Percentiles rank a stretch among this genome's conserved stretches.
phyloP scores from a whole-genome alignment of 2,329 filamentous ascomycete genomes.

The Fusarium sp. region DNA sequence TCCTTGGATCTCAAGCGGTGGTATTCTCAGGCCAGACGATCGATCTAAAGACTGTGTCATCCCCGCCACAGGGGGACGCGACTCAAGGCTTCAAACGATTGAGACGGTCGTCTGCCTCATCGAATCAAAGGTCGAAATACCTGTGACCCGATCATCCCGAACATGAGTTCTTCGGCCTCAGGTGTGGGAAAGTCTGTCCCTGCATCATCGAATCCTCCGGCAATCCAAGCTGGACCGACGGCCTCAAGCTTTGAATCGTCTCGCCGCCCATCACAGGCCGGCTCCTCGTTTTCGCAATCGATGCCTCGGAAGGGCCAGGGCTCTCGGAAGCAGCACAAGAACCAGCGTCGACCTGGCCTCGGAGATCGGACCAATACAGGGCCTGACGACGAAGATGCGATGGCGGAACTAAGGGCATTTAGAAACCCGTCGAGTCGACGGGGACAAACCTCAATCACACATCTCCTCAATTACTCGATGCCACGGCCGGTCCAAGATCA shows the following conservation, averaged over 20 bases:
- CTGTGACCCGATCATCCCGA: slow-evolving; percentile 20
- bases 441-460: slow-evolving; percentile 96
- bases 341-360: slow-evolving; percentile 78
- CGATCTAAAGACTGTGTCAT: slow-evolving; percentile 6
- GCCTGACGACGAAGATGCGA: slow-evolving; percentile 85
- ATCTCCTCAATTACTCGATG: slow-evolving; percentile 92
- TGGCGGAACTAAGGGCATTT: slow-evolving; percentile 81
- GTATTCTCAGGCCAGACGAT: slow-evolving; percentile 14
- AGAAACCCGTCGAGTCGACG: slow-evolving; percentile 78
- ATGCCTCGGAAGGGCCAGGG: slow-evolving; percentile 82
- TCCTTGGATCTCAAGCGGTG: slow-evolving; percentile 2
- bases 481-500: slow-evolving; percentile 79
- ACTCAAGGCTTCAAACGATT: slow-evolving; percentile 26
- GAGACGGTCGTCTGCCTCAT: slow-evolving; percentile 18
- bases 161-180: slow-evolving; percentile 55
- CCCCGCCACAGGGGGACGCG: slow-evolving; percentile 16
- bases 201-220: slow-evolving; percentile 57
- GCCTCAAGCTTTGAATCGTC: slow-evolving; percentile 66
- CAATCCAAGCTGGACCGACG: slow-evolving; percentile 59
- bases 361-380: slow-evolving; percentile 54
- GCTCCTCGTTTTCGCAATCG: slow-evolving; percentile 50
- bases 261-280: slow-evolving; percentile 63
- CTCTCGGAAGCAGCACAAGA: slow-evolving; percentile 86
- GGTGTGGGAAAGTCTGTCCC: slow-evolving; percentile 68
- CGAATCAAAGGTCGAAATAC: slow-evolving; percentile 4